Base-by-base conservation (phyloP, 2,329 filamentous ascomycete genomes). In the Trichoderma simmonsii region DNA sequence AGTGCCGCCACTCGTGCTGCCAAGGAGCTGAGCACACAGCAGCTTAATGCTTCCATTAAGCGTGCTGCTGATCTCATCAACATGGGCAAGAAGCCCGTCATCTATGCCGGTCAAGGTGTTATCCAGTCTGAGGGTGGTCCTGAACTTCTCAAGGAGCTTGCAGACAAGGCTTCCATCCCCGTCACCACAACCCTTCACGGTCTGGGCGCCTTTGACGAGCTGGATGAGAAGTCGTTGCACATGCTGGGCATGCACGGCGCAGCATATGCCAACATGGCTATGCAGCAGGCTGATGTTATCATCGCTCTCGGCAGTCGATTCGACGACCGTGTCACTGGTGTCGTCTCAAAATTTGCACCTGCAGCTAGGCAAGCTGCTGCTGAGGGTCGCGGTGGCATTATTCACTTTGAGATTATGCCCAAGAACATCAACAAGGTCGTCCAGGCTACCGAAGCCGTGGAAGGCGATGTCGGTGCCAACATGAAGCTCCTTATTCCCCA, bases 381-480 rank as follows among this genome's bases (percentile, higher is more conserved):
- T 12, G 93, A 97, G 84, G 91, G 91, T 69, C 92, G 94, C 74
- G 96, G 96, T 77, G 96, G 96, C 79, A 98, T 99, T 78, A 89
- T 98, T 18, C 95, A 99, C 83, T 98, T 98, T 79, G 95, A 98
- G 81, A 95, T 99, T 78, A 92, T 98, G 92, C 95, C 96, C 77
- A 99, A 99, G 91, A 98, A 99, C 86, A 98, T 98, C 85, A 98
- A 98, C 90, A 99, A 98, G 88, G 95, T 98, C 56, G 92, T 99
- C 15, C 94, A 98, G 84, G 95, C 95, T 8, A 98, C 93, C 56
- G 94, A 98, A 84, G 95, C 96, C 60, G 91, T 98, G 21, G 95
- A 97, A 83, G 96, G 96, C 72, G 95, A 98, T 79, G 93, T 97
- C 34, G 90, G 91, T 3, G 85, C 90, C 21, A 98, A 97, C 82